phyloP scores from a whole-genome alignment of 192 early-diverging fungal genomes.

The Paraglomus occultum region DNA sequence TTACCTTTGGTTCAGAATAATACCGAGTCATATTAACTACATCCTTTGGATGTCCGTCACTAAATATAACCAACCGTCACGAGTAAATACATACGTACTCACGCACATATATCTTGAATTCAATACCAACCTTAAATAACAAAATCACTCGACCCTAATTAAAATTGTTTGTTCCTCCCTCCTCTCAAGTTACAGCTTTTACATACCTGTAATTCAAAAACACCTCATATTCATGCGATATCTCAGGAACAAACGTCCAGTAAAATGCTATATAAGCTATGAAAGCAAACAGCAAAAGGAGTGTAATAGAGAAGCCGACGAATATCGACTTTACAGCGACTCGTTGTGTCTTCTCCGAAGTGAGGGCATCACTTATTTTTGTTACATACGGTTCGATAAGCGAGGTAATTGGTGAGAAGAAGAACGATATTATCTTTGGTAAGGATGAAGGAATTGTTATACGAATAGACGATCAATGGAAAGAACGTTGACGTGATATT shows the following conservation, averaged over 20 bases:
- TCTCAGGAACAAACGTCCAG: slow-evolving; percentile 44
- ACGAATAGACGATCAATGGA: neutral
- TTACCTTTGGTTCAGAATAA: too few relatives aligned
- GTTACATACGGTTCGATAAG: slow-evolving; percentile 43
- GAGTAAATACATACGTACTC: neutral
- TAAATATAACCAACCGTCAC: neutral
- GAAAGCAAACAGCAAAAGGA: slow-evolving; percentile 35
- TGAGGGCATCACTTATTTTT: slow-evolving; percentile 36
- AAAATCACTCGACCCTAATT: neutral
- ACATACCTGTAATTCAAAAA: too few relatives aligned
- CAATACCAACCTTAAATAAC: neutral
- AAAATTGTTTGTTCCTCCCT: too few relatives aligned
- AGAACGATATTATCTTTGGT: slow-evolving; percentile 40
- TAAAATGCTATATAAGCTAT: slow-evolving; percentile 45
- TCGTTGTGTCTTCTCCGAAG: slow-evolving; percentile 41
- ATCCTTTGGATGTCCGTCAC: too few relatives aligned
- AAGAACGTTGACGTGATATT: neutral
- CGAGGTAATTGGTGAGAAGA: slow-evolving; percentile 36
- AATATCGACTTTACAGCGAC: slow-evolving; percentile 43
- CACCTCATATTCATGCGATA: slow-evolving; percentile 40
- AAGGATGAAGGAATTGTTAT: neutral
- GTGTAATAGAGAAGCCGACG: slow-evolving; percentile 23
- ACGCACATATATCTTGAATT: neutral
- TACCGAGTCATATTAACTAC: too few relatives aligned
- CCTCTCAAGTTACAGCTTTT: too few relatives aligned